Conservation (phyloP, 805 yeast genomes). For the Barnettozyma sucrosica region DNA sequence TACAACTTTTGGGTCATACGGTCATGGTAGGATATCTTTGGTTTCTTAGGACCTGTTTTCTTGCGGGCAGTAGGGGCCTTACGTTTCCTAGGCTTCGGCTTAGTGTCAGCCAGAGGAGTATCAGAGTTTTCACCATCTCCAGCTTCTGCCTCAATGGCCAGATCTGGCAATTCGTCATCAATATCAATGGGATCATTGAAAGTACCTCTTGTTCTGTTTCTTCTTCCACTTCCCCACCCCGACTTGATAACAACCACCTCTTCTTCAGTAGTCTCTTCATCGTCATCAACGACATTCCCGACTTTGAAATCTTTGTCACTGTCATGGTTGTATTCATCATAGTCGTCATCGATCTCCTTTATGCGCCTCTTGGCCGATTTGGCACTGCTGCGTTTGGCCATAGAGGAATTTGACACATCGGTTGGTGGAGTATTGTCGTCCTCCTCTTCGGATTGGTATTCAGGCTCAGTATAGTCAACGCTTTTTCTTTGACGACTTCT, state of each 20-base stretch:
- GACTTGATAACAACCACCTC: slow-evolving; percentile 17
- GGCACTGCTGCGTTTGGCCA: slow-evolving; percentile 24
- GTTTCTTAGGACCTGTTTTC: slow-evolving; percentile 29
- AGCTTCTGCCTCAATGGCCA: not conserved
- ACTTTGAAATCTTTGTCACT: slow-evolving; percentile 22
- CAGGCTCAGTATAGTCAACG: slow-evolving; percentile 5
- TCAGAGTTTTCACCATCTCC: slow-evolving; percentile 17
- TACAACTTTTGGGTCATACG: slow-evolving; percentile 63
- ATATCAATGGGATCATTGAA: slow-evolving; percentile 15
- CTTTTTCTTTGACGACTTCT: not conserved
- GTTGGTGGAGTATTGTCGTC: slow-evolving; percentile 10
- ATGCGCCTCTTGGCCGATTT: slow-evolving; percentile 24
- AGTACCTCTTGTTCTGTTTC: slow-evolving; percentile 9
- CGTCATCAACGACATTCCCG: slow-evolving; percentile 12
- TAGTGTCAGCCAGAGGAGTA: slow-evolving; percentile 24
- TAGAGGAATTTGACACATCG: not conserved
- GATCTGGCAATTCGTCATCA: slow-evolving; percentile 14
- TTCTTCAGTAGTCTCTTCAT: slow-evolving; percentile 23
- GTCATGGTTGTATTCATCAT: slow-evolving; percentile 29
- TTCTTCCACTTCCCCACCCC: not conserved
- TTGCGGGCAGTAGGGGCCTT: slow-evolving; percentile 15
- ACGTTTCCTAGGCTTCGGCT: slow-evolving; percentile 16
- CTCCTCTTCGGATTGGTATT: slow-evolving; percentile 9
- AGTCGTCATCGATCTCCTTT: slow-evolving; percentile 27
- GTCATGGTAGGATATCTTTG: slow-evolving; percentile 61